Percentiles rank a stretch among this genome's conserved stretches.
These are phyloP conservation scores for Fusarium xylarioides DNA, from an alignment of 2,329 filamentous ascomycete genomes.

Conservation along the genomic window DNA sequence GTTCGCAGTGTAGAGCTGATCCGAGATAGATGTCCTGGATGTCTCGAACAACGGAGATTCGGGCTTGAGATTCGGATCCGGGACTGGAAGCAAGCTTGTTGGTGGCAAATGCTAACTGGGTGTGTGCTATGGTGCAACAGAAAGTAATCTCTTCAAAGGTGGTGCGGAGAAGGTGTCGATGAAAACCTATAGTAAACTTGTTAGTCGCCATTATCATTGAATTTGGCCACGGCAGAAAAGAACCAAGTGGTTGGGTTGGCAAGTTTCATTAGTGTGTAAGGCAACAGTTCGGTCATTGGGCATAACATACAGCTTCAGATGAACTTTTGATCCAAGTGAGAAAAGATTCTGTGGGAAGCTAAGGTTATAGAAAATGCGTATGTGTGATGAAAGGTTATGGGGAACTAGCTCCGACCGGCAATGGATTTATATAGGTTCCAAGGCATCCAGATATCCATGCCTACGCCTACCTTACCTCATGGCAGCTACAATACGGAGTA, in stretches of 20 bases:
- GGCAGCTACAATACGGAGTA: background rate
- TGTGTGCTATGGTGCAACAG: background rate
- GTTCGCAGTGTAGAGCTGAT: background rate
- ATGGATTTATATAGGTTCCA: conserved; percentile 34
- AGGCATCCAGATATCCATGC: background rate
- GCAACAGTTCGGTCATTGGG: background rate
- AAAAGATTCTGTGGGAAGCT: background rate
- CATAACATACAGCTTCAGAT: conserved; percentile 30
- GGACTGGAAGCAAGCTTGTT: conserved; percentile 5
- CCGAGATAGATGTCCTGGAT: background rate
- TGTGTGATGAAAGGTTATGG: conserved; percentile 28
- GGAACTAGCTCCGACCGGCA: conserved; percentile 11
- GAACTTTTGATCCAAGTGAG: conserved; percentile 9
- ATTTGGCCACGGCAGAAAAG: conserved; percentile 14
- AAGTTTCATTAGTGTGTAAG: background rate
- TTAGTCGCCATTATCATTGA: conserved; percentile 9
- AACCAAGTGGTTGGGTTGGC: conserved; percentile 11
- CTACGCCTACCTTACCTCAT: background rate
- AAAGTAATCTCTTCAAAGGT: conserved; percentile 12
- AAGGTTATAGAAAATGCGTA: conserved; percentile 3
- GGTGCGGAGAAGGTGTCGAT: conserved; percentile 31
- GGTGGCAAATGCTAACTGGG: conserved; percentile 34
- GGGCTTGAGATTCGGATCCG: conserved; percentile 36
- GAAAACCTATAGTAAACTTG: background rate
- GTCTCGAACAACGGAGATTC: conserved; percentile 20